Conservation (phyloP, 2,329 filamentous ascomycete species). For the Penicillium hordei region DNA sequence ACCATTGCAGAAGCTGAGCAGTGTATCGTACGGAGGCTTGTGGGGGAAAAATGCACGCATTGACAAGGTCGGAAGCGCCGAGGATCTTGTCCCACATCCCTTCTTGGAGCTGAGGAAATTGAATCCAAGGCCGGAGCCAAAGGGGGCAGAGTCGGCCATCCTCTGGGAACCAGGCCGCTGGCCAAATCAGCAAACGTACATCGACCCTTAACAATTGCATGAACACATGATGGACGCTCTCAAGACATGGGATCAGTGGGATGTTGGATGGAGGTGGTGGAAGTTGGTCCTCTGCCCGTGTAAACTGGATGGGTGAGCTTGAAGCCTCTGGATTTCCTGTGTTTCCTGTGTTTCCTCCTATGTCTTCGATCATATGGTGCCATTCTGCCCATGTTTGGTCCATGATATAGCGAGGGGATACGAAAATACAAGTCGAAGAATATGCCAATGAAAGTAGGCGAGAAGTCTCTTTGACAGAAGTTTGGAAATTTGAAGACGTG, state of each 20-base stretch:
- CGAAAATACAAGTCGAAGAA: too few relatives aligned
- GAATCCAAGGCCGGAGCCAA: background rate
- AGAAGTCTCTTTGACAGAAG: background rate
- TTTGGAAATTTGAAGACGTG: background rate
- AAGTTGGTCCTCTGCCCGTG: background rate
- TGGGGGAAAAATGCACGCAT: background rate
- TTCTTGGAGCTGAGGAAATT: conserved; percentile 1
- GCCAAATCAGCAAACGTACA: background rate
- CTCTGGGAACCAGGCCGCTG: background rate
- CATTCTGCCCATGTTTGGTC: background rate
- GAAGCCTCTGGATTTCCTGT: background rate
- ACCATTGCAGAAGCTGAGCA: background rate
- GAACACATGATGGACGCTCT: background rate
- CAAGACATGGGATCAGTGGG: background rate
- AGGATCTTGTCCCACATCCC: background rate
- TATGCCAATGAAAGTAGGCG: background rate
- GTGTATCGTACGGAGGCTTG: background rate
- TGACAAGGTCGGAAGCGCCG: background rate
- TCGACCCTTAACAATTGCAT: background rate
- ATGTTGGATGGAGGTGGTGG: background rate
- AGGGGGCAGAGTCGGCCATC: background rate
- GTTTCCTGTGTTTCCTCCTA: background rate
- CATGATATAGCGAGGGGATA: background rate
- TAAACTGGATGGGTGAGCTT: background rate
- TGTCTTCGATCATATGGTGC: background rate